Conservation (phyloP, 352 stramenopile genomes). For the Phytopythium montanum region DNA sequence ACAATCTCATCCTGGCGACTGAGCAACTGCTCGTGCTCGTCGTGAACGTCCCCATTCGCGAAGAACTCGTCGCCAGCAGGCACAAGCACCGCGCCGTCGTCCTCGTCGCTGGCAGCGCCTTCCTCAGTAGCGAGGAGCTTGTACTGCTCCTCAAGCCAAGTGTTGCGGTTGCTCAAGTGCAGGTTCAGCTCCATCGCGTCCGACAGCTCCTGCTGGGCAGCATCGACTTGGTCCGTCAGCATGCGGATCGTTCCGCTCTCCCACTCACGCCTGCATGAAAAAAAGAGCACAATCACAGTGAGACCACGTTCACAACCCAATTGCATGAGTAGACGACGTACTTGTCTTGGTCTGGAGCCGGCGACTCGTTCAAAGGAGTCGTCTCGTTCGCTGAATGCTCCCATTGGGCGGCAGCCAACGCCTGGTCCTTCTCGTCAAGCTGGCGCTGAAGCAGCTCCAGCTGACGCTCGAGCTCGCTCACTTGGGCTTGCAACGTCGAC, state of each 20-base stretch:
- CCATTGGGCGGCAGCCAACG: conserved; percentile 33
- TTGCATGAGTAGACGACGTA: conserved; percentile 19
- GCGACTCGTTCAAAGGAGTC: conserved; percentile 6
- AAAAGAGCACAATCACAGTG: not conserved
- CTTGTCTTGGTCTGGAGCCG: conserved; percentile 25
- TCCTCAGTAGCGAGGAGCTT: conserved; percentile 33
- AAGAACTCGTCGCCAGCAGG: conserved; percentile 3
- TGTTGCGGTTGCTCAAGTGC: conserved; percentile 75
- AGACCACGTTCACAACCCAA: not conserved
- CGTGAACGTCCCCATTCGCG: conserved; percentile 12
- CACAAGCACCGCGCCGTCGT: conserved; percentile 20
- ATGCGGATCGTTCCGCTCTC: conserved; percentile 43
- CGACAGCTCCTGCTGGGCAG: conserved; percentile 70
- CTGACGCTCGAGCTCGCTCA: conserved; percentile 56
- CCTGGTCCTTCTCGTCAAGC: conserved; percentile 52
- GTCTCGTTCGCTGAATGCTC: conserved; percentile 8
- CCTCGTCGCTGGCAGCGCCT: conserved; percentile 24
- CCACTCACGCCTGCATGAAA: conserved; percentile 29
- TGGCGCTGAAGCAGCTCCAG: conserved; percentile 60
- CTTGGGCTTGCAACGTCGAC: conserved; percentile 41
- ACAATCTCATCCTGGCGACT: conserved; percentile 39
- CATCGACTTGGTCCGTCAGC: conserved; percentile 68
- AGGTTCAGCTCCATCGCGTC: conserved; percentile 83
- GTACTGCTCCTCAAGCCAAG: conserved; percentile 74
- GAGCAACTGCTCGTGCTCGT: conserved; percentile 16